Conservation (phyloP, 225 moss, liverwort and hornwort genomes). For the Marchantia paleacea region DNA sequence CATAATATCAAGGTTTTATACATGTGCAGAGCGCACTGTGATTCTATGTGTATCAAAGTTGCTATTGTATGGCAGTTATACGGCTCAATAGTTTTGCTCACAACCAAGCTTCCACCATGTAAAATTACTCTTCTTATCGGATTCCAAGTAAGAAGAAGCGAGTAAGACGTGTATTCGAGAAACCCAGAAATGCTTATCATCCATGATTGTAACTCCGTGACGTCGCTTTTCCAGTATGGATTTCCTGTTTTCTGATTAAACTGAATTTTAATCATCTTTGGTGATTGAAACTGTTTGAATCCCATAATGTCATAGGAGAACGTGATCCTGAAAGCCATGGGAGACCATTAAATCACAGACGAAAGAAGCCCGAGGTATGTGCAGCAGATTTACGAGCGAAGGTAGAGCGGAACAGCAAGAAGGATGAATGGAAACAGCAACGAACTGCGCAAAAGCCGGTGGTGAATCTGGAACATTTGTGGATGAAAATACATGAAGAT, state of each 20-base stretch:
- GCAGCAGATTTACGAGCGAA: neutral
- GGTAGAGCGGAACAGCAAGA: neutral
- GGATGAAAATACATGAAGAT: slow-evolving; percentile 24
- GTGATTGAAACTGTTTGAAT: neutral
- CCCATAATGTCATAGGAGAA: slow-evolving; percentile 16
- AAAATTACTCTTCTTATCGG: neutral
- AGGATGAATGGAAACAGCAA: neutral
- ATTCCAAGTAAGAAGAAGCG: neutral
- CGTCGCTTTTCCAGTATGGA: neutral
- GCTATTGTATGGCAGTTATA: neutral
- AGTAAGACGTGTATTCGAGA: neutral
- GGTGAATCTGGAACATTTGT: slow-evolving; percentile 18
- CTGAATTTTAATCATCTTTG: neutral
- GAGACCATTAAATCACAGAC: neutral
- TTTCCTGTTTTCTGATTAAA: neutral
- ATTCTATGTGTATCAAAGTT: neutral
- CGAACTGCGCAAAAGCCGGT: slow-evolving; percentile 8
- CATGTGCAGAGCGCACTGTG: neutral
- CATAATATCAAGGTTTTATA: neutral
- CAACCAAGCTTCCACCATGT: neutral
- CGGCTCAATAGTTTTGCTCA: neutral
- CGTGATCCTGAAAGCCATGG: neutral
- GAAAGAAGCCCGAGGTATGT: neutral
- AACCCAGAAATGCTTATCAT: neutral
- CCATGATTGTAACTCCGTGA: neutral